A percentile compares a stretch with the other conserved stretches of the same genome.
These are phyloP conservation scores for Tillandsia leiboldiana DNA, from an alignment of 176 grass and related monocot genomes.

Conservation along the genomic window DNA sequence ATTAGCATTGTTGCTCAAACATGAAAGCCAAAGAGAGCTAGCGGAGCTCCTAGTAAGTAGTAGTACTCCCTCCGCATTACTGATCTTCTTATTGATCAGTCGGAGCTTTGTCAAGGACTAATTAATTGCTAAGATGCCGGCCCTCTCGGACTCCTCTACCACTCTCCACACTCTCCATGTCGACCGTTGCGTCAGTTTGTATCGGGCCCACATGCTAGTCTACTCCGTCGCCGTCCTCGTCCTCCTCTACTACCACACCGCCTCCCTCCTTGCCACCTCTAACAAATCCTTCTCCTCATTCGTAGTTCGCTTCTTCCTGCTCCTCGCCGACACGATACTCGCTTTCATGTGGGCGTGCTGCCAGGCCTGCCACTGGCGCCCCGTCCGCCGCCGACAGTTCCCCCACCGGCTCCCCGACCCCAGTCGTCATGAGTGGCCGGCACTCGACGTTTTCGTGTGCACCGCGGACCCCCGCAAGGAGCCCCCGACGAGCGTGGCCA, in stretches of 20 bases:
- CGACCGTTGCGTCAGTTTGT: slow-evolving; percentile 1
- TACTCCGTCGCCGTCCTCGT: slow-evolving; percentile 13
- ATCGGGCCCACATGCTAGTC: slow-evolving; percentile 19
- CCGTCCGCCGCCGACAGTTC: slow-evolving; percentile 24
- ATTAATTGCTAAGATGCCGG: neutral
- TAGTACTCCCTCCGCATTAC: neutral
- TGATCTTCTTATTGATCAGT: neutral
- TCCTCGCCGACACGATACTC: slow-evolving; percentile 26
- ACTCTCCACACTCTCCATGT: slow-evolving; percentile 16
- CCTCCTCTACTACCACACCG: slow-evolving; percentile 14
- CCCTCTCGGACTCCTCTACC: neutral
- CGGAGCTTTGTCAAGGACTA: neutral
- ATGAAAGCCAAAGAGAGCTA: too few species aligned
- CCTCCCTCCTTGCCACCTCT: neutral
- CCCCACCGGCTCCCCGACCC: slow-evolving; percentile 13
- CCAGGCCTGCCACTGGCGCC: slow-evolving; percentile 35
- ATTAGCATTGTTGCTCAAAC: too few species aligned
- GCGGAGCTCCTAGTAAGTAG: neutral
- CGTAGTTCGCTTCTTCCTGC: slow-evolving; percentile 2
- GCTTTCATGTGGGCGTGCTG: slow-evolving; percentile 15
- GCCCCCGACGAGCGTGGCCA: slow-evolving; percentile 29
- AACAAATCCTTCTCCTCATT: neutral
- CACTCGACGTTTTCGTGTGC: slow-evolving; percentile 42
- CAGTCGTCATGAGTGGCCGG: slow-evolving; percentile 1
- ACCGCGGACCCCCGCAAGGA: slow-evolving; percentile 36